Base-by-base conservation (phyloP, 495 filamentous ascomycete genomes). In the Usnea hakonensis region DNA sequence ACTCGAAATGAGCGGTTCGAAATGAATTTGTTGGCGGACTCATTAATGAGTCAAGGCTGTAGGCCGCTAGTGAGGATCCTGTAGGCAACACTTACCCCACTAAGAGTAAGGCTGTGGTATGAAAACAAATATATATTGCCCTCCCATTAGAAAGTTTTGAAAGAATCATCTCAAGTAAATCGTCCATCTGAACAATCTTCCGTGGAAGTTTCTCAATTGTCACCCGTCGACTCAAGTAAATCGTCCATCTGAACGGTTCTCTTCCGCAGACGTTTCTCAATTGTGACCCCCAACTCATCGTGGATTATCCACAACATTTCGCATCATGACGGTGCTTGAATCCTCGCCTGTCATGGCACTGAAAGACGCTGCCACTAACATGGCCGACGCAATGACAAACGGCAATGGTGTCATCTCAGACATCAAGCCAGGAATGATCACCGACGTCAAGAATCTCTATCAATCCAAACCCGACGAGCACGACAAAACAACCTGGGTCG, bases 401-500 rank as follows among this genome's bases (percentile, higher is more conserved):
- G 60, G 30, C 17, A 17, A 63, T 35, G 54, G 19, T 16, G 52
- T 3, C 35, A 30, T 14, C n/a, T 23, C 36, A 36, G 43, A 43
- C 4, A 26, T 53, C 44, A 58, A 65, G 55, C 50, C 61, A 17
- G 65, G 67, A 37, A 69, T 69, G 65, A 65, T 67, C 33, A 53
- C 44, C 14, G 65, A 60, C 36, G 35, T 64, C 23, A 69, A 67
- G 41, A 73, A 73, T 21, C 64, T 77, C 16, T 76, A 76, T 36
- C 64, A 76, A 38, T 64, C 61, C 8, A 58, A 64, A 53, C 61
- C 61, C 19, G 73, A 75, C 35, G 57, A 68, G 0, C 64, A 55
- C 35, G 69, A 67, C 0, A 36, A 60, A 10, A 55, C 46, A 14
- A 65, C 59, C 7, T 77, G 75, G 76, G 72, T 72, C 32, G 72